These are phyloP conservation scores for Raffaelea arxii DNA, from an alignment of 2,329 filamentous ascomycete species.

Conservation along the genomic window DNA sequence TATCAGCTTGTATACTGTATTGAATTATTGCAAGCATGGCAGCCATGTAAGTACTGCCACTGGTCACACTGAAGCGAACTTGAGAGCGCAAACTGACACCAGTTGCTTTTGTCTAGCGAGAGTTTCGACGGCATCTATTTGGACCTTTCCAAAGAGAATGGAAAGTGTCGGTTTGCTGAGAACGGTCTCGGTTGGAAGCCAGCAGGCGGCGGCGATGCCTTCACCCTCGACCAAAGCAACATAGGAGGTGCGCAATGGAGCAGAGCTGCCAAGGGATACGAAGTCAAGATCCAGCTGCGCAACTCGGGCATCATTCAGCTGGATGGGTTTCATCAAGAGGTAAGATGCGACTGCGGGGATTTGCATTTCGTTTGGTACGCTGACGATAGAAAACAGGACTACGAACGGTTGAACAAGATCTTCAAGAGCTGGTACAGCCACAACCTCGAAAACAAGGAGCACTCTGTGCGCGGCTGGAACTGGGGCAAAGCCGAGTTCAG, in stretches of 20 bases:
- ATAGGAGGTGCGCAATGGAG: conserved; percentile 91
- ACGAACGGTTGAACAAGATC: conserved; percentile 79
- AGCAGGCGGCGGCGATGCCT: conserved; percentile 75
- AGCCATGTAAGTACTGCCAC: neutral
- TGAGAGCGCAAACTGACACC: neutral
- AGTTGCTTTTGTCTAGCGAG: conserved; percentile 45
- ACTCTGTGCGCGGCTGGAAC: conserved; percentile 94
- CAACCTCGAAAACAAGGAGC: conserved; percentile 84
- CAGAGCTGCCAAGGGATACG: conserved; percentile 81
- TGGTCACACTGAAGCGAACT: neutral
- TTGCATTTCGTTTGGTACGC: too few species aligned
- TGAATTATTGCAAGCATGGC: neutral
- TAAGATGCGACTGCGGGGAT: conserved; percentile 24
- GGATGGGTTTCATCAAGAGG: conserved; percentile 88
- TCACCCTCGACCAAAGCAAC: conserved; percentile 81
- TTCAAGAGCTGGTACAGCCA: conserved; percentile 99
- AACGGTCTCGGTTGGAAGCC: conserved; percentile 95
- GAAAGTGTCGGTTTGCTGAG: conserved; percentile 91
- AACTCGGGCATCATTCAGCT: conserved; percentile 82
- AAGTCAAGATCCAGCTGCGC: conserved; percentile 82
- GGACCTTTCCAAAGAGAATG: conserved; percentile 84
- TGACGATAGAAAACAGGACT: too few species aligned
- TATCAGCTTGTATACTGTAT: neutral
- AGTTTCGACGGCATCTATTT: conserved; percentile 97
- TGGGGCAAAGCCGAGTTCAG: conserved; percentile 98